Evolutionary conservation across 306 rosid genomes (phyloP), one percentile per base, ranked within the genome.

Genomic region (Cyclanthera cordifolia): DNA sequence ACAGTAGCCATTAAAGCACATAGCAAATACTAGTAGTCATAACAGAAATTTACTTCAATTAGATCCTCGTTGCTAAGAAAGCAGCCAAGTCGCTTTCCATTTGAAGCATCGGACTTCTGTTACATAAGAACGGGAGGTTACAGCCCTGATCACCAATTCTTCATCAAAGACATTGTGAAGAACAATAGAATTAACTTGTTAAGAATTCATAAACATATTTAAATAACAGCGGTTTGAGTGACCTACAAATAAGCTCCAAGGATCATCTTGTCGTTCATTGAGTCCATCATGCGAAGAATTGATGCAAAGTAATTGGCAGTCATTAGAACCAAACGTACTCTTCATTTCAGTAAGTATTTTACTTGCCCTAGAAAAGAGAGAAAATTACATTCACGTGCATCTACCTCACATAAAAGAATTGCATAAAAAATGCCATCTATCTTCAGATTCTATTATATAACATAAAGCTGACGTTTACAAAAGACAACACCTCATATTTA

Each of bases 161-260:
- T 20, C 32, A 51, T 28, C 60, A 20, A 69, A 30, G 10, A 51
- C 30, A 32, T 68, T 65, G 37, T 65, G 30, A 43, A 65, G 69
- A 41, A 49, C 25, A 30, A 48, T 21, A 49, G 25, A 27, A 68
- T 69, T 21, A 53, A 52, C 43, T 34, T 34, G 43, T 37, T 37
- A 55, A 69, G 37, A 70, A 74, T 57, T 69, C 60, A 53, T 56
- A 63, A 20, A 39, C 16, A 74, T 14, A 54, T 32, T n/a, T 53
- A 43, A 67, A 73, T 25, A 72, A 28, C 7, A 52, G 66, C 54
- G 37, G 69, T 13, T 13, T 59, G 67, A 77, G 73, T 78, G 76
- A 79, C 91, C 87, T 83, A 93, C 96, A 78, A 73, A 72, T 37
- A 80, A 79, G 64, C 85, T 84, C 99, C 97, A 88, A 67, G 91